A percentile compares a stretch with the other conserved stretches of the same genome.
phyloP scores from a whole-genome alignment of 2,329 filamentous ascomycete genomes.

The Colletotrichum sp. region DNA sequence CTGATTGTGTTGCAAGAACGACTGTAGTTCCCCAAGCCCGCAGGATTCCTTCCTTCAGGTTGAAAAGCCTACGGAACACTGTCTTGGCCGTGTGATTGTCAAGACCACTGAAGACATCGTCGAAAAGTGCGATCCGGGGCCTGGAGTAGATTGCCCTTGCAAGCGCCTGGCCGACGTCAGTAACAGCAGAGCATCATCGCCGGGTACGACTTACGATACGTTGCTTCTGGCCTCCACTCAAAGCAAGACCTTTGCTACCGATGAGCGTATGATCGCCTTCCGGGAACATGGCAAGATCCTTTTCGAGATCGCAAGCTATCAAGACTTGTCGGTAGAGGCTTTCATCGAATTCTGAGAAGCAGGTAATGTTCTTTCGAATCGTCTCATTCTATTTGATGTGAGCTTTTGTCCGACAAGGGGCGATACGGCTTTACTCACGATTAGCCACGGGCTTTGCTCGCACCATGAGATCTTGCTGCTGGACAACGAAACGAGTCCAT shows the following conservation, averaged over 20 bases:
- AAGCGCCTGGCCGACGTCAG: constrained; percentile 32
- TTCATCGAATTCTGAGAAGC: constrained; percentile 29
- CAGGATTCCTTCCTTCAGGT: constrained; percentile 28
- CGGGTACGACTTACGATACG: constrained; percentile 35
- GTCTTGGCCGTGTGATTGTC: constrained; percentile 37
- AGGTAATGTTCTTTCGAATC: constrained; percentile 39
- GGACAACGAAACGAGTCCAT: constrained; percentile 24
- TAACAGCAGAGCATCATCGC: too few relatives aligned
- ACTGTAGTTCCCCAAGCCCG: constrained; percentile 36
- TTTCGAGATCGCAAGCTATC: constrained; percentile 35
- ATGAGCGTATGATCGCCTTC: constrained; percentile 42
- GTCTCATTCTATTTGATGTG: constrained; percentile 31
- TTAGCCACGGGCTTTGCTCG: constrained; percentile 39
- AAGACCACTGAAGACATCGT: constrained; percentile 43
- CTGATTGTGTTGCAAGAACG: constrained; percentile 40
- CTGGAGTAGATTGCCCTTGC: constrained; percentile 43
- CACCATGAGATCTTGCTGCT: constrained; percentile 30
- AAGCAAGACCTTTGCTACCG: constrained; percentile 48
- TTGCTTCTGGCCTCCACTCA: constrained; percentile 53
- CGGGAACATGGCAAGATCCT: constrained; percentile 35
- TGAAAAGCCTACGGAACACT: constrained; percentile 35
- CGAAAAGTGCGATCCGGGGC: constrained; percentile 35
- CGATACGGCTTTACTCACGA: constrained; percentile 21
- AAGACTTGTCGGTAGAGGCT: constrained; percentile 29
- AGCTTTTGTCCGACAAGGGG: background rate